These are phyloP conservation scores for Tarenaya hassleriana DNA, from an alignment of 345 rosid genomes.

Conservation along the genomic window DNA sequence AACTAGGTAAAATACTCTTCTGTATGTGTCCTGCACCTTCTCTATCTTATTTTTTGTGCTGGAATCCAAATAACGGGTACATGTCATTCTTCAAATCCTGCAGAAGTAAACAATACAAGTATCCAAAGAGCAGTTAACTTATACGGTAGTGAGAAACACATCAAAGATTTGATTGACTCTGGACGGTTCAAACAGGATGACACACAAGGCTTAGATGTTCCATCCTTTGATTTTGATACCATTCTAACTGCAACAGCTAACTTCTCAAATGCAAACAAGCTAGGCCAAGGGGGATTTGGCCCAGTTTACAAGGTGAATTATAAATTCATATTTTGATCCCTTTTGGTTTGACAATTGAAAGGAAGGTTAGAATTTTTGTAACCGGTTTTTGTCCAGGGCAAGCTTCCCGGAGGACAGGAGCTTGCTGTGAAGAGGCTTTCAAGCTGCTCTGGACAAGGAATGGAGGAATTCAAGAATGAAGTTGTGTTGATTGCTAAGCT, in stretches of 20 bases:
- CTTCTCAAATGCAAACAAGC: constrained; percentile 57
- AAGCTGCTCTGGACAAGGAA: constrained; percentile 56
- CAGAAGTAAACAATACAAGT: constrained; percentile 28
- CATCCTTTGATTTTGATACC: constrained; percentile 46
- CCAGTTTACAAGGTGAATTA: constrained; percentile 53
- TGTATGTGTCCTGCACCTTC: neutral
- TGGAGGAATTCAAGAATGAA: constrained; percentile 59
- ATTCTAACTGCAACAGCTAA: constrained; percentile 54
- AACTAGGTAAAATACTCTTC: constrained; percentile 25
- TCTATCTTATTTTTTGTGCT: neutral
- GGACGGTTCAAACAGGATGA: constrained; percentile 45
- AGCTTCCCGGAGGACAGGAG: constrained; percentile 38
- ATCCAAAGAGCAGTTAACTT: constrained; percentile 33
- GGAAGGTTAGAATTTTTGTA: neutral
- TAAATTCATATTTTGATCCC: neutral
- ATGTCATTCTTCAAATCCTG: too few relatives aligned
- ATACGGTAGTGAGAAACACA: constrained; percentile 41
- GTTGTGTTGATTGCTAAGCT: constrained; percentile 56
- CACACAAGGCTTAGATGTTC: constrained; percentile 41
- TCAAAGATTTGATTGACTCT: constrained; percentile 46
- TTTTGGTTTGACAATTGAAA: neutral
- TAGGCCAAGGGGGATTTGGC: constrained; percentile 78
- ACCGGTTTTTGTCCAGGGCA: constrained; percentile 36
- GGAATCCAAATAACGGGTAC: neutral
- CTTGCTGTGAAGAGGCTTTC: constrained; percentile 59